phyloP scores from a whole-genome alignment of 1,284 basidiomycete genomes.

The Hortiboletus rubellus region DNA sequence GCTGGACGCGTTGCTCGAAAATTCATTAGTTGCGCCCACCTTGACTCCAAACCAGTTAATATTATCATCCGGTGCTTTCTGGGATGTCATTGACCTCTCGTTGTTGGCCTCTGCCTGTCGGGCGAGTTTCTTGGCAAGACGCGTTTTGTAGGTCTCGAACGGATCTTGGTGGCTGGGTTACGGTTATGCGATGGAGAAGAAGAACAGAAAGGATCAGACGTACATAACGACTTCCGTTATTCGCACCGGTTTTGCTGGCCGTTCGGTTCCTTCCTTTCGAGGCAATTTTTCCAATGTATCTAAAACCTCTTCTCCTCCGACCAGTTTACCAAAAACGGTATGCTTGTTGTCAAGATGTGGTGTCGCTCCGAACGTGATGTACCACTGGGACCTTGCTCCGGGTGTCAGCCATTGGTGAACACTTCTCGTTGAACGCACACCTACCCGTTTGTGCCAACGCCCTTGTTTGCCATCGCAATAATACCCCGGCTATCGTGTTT shows the following conservation, averaged over 20 bases:
- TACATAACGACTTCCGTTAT: slow-evolving; percentile 80
- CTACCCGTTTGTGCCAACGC: slow-evolving; percentile 79
- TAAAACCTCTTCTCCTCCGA: slow-evolving; percentile 91
- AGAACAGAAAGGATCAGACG: slow-evolving; percentile 25
- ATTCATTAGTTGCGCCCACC: slow-evolving; percentile 49
- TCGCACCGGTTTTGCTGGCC: slow-evolving; percentile 79
- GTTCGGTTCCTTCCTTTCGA: slow-evolving; percentile 81
- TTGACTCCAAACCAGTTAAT: slow-evolving; percentile 86
- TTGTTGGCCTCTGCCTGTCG: slow-evolving; percentile 55
- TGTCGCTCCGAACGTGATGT: slow-evolving; percentile 81
- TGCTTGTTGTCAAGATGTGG: slow-evolving; percentile 85
- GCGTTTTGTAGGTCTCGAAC: slow-evolving; percentile 80
- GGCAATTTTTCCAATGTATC: slow-evolving; percentile 82
- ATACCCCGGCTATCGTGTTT: slow-evolving; percentile 82
- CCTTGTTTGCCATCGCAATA: slow-evolving; percentile 92
- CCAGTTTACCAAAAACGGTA: slow-evolving; percentile 95
- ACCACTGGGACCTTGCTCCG: slow-evolving; percentile 81
- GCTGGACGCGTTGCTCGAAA: slow-evolving; percentile 30
- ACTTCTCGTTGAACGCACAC: slow-evolving; percentile 18
- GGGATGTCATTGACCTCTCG: slow-evolving; percentile 23
- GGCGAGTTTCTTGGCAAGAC: slow-evolving; percentile 73
- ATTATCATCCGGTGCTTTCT: slow-evolving; percentile 58
- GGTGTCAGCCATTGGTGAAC: slow-evolving; percentile 2
- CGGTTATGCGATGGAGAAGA: background rate
- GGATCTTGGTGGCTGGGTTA: slow-evolving; percentile 74